Conservation (phyloP, 73 alveolate species). For the Breviolum minutum region DNA sequence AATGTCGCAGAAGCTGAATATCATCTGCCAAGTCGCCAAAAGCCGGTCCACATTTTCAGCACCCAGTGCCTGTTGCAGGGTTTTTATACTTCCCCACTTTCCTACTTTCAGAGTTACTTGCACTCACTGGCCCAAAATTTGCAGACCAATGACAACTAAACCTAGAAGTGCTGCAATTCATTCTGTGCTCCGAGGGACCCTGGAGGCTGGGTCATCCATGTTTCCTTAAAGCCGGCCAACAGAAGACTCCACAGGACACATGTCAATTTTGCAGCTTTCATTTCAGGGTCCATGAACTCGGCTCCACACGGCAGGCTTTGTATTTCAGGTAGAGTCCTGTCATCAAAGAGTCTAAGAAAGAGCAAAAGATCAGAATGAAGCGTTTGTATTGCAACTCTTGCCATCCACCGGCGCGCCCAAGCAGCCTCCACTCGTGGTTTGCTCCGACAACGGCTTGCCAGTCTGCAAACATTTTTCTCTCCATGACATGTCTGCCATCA, state of each 20-base stretch:
- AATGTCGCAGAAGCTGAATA: background rate
- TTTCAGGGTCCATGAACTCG: no score
- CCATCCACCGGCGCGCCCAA: background rate
- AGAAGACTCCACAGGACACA: no score
- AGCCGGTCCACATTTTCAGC: constrained; percentile 56
- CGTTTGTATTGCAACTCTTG: background rate
- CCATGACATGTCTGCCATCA: background rate
- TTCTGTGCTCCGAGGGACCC: background rate
- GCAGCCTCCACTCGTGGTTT: background rate
- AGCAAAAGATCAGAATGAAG: background rate
- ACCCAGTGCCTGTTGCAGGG: background rate
- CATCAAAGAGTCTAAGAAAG: background rate
- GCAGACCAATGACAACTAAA: background rate
- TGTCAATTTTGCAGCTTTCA: background rate
- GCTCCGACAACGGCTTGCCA: constrained; percentile 7
- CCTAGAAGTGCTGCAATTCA: no score
- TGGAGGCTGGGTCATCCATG: constrained; percentile 43
- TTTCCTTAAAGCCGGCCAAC: background rate
- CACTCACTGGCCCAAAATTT: no score
- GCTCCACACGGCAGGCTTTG: constrained; percentile 37
- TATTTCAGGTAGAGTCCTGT: constrained; percentile 35
- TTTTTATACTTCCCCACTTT: no score
- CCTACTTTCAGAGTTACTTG: no score
- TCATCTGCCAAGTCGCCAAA: background rate
- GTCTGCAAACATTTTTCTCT: background rate